Conservation (phyloP, 176 grass and related monocot species). For the Rhynchospora tenuis region DNA sequence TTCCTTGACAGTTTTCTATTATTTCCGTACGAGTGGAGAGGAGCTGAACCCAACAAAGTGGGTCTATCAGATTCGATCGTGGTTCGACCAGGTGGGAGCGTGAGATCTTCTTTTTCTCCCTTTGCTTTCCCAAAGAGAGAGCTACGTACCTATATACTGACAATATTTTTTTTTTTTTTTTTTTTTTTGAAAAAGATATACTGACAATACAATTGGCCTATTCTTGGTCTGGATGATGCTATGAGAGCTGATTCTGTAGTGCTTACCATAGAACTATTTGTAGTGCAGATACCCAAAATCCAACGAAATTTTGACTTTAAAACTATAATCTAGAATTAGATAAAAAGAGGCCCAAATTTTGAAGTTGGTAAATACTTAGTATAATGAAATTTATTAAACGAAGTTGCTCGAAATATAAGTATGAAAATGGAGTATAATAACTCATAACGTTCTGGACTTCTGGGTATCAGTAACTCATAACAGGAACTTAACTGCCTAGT, state of each 20-base stretch:
- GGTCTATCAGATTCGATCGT: conserved; percentile 24
- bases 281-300: not conserved
- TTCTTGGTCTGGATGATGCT: not conserved
- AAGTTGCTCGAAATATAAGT: too few species aligned
- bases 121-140: conserved; percentile 27
- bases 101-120: not conserved
- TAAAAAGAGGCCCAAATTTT: too few species aligned
- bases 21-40: not conserved
- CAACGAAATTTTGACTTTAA: too few species aligned
- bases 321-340: too few species aligned
- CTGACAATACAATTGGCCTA: not conserved
- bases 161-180: too few species aligned
- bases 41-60: conserved; percentile 11
- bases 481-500: not conserved
- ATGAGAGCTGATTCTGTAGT: not conserved
- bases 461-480: not conserved
- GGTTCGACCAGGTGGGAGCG: conserved; percentile 4
- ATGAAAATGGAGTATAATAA: not conserved
- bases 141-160: conserved; percentile 11
- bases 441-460: not conserved
- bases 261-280: not conserved
- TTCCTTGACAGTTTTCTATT: not conserved
- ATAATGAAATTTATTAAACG: too few species aligned
- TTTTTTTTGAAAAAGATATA: too few species aligned
- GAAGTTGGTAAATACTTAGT: too few species aligned